phyloP scores from a whole-genome alignment of 2,329 filamentous ascomycete genomes.

The Fusarium graminum region DNA sequence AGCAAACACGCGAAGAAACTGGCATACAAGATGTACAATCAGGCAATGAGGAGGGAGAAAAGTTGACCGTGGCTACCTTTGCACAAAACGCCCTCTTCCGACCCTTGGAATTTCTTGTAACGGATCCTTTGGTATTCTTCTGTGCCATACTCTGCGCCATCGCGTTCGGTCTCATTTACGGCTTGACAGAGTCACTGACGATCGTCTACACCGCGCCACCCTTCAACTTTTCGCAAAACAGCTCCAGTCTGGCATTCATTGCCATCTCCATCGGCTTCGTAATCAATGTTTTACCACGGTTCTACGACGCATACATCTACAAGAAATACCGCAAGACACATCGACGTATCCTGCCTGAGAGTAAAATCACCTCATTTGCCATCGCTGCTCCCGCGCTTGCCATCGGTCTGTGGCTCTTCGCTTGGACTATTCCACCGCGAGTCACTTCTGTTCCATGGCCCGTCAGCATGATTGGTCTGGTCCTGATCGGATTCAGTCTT shows the following conservation, averaged over 20 bases:
- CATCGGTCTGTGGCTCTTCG: constrained; percentile 18
- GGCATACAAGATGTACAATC: constrained; percentile 1
- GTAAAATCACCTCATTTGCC: constrained; percentile 7
- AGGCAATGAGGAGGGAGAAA: background rate
- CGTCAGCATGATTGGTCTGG: constrained; percentile 22
- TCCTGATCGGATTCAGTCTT: constrained; percentile 14
- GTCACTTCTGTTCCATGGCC: constrained; percentile 16
- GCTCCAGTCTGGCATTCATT: constrained; percentile 14
- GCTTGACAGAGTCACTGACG: constrained; percentile 17
- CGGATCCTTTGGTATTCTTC: constrained; percentile 11
- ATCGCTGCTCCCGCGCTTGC: constrained; percentile 15
- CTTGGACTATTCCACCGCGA: constrained; percentile 21
- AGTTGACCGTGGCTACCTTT: background rate
- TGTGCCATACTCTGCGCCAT: constrained; percentile 18
- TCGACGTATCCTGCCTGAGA: constrained; percentile 10
- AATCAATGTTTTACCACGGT: constrained; percentile 3
- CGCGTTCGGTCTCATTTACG: constrained; percentile 21
- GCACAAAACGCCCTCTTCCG: constrained; percentile 12
- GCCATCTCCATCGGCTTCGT: constrained; percentile 15
- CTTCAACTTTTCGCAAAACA: constrained; percentile 1
- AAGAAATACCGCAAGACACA: constrained; percentile 20
- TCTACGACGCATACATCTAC: constrained; percentile 14
- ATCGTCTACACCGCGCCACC: constrained; percentile 19
- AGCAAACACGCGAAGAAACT: constrained; percentile 2
- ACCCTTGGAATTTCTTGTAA: constrained; percentile 18